Base-by-base conservation (phyloP, 495 filamentous ascomycete genomes). In the Daldinia grandis region DNA sequence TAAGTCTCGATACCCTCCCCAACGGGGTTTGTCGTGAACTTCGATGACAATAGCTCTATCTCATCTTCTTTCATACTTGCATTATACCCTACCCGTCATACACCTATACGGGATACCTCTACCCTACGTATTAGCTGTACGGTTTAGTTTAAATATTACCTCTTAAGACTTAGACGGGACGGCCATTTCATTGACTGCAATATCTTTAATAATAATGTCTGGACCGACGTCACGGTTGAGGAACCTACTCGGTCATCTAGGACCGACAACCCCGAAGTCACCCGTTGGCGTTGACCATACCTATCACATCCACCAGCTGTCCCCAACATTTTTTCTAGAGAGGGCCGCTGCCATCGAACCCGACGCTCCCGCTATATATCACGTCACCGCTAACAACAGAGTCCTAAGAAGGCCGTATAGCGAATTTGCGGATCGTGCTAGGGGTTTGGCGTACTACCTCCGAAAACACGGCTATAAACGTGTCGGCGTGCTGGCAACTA, bases 341-440 rank as follows among this genome's bases (percentile, higher is more conserved):
- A 88, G 95, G 57, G 95, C 95, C 28, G 95, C 95, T 4, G 83
- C 85, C 38, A 94, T 99, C 71, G 95, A 99, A 78, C 95, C 95
- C 25, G 84, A 94, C 74, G 94, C 92, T 40, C 85, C 88, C 76
- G 95, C 95, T 51, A 92, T 98, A 74, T 90, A 93, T 79, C 95
- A 99, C 79, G 76, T 92, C 56, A 97, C 93, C 0, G 87, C 92
- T 59, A 95, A 95, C 78, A 85, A 87, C 69, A 86, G 87, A 66
- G 64, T 81, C 4, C 83, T 99, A 6, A 84, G 91, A 25, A 84
- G 94, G 58, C 88, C 87, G 3, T 99, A 99, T 75, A 77, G 81
- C 59, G 91, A 97, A 71, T 85, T 91, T 44, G 93, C 95, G 15
- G 91, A 95, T 71, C 90, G 96, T 7, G 91, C 95, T 0, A 80